phyloP scores from a whole-genome alignment of 805 yeast species.

The Metschnikowia noctiluminum region DNA sequence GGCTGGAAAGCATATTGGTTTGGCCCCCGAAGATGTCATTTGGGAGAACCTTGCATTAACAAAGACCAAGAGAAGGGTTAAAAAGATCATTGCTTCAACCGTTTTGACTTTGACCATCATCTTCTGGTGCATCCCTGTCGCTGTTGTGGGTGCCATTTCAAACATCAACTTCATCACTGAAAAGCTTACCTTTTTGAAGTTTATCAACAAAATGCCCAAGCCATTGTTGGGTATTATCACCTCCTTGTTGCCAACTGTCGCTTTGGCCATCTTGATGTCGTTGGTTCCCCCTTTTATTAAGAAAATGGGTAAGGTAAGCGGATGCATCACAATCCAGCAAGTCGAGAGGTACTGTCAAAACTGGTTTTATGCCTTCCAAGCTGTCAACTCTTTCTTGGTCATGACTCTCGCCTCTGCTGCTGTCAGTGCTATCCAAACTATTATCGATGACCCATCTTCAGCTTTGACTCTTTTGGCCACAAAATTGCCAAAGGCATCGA shows the following conservation, averaged over 20 bases:
- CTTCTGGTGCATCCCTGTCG: constrained; percentile 96
- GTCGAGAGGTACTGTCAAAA: constrained; percentile 81
- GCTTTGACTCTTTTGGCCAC: constrained; percentile 75
- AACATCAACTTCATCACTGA: constrained; percentile 73
- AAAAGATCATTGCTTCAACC: constrained; percentile 56
- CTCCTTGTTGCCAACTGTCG: constrained; percentile 79
- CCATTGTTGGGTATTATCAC: constrained; percentile 79
- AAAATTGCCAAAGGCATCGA: constrained; percentile 85
- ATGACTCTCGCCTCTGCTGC: constrained; percentile 82
- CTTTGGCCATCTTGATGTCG: constrained; percentile 79
- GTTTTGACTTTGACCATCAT: constrained; percentile 66
- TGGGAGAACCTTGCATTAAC: constrained; percentile 74
- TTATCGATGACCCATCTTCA: constrained; percentile 58
- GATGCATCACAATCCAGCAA: constrained; percentile 65
- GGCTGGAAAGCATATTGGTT: constrained; percentile 54
- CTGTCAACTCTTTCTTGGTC: constrained; percentile 83
- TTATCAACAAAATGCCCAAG: constrained; percentile 70
- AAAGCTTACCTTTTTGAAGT: constrained; percentile 69
- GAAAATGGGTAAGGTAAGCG: constrained; percentile 70
- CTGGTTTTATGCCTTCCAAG: constrained; percentile 89
- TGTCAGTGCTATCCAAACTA: constrained; percentile 66
- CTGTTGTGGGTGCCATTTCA: constrained; percentile 93
- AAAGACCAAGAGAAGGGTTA: constrained; percentile 53
- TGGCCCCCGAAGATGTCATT: constrained; percentile 76
- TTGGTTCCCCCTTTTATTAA: constrained; percentile 83